Conservation (phyloP, 495 filamentous ascomycete species). For the Podospora anserina region DNA sequence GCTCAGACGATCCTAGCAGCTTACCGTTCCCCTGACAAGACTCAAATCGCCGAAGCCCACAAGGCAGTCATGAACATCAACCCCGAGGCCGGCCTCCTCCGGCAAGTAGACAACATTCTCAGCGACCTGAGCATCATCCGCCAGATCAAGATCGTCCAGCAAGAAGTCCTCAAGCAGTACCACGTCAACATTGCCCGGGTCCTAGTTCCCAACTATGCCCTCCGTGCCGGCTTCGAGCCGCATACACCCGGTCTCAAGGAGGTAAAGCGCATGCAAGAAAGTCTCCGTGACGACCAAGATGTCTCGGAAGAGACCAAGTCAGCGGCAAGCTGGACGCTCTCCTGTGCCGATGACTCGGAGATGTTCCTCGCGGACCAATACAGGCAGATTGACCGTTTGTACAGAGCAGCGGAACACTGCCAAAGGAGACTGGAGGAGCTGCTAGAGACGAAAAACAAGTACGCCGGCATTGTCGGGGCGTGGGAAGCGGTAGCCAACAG, state of each 20-base stretch:
- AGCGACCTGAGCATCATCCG: constrained; percentile 15
- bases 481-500: constrained; percentile 22
- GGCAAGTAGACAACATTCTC: constrained; percentile 15
- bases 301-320: constrained; percentile 7
- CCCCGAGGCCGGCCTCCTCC: constrained; percentile 14
- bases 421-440: constrained; percentile 14
- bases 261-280: constrained; percentile 15
- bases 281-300: constrained; percentile 4
- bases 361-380: constrained; percentile 16
- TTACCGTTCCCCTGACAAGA: constrained; percentile 18
- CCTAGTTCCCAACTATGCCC: constrained; percentile 13
- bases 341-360: constrained; percentile 17
- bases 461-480: constrained; percentile 17
- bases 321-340: constrained; percentile 16
- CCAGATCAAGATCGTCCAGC: constrained; percentile 17
- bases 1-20: constrained; percentile 15
- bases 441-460: constrained; percentile 18
- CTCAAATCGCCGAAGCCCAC: constrained; percentile 20
- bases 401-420: constrained; percentile 19
- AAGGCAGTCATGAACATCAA: constrained; percentile 17
- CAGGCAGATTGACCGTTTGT: constrained; percentile 16
- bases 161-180: constrained; percentile 19
- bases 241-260: constrained; percentile 15
- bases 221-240: constrained; percentile 1
- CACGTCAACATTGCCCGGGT: constrained; percentile 16